A percentile compares a stretch with the other conserved stretches of the same genome.
These are phyloP conservation scores for Quercus gilva DNA, from an alignment of 306 rosid species.

Conservation along the genomic window DNA sequence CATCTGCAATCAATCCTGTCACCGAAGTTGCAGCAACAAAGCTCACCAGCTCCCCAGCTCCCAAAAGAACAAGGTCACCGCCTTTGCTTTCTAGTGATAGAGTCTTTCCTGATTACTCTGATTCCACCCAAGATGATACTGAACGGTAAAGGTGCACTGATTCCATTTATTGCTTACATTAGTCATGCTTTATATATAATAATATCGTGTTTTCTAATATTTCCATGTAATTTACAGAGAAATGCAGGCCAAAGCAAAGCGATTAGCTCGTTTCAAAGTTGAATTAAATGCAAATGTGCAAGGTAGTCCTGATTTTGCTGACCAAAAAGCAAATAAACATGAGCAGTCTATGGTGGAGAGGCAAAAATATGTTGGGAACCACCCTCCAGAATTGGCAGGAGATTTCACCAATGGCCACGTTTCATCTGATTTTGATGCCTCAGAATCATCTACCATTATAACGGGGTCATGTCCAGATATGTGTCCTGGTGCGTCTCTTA, in stretches of 20 bases:
- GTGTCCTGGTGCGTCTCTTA: slow-evolving; percentile 83
- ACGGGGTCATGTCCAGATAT: slow-evolving; percentile 83
- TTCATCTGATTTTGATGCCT: slow-evolving; percentile 53
- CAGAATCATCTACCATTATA: slow-evolving; percentile 55
- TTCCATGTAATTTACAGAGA: slow-evolving; percentile 51
- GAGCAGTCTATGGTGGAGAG: slow-evolving; percentile 36
- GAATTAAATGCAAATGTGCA: slow-evolving; percentile 61
- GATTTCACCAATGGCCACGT: slow-evolving; percentile 39
- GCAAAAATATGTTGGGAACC: slow-evolving; percentile 39
- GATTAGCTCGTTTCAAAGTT: slow-evolving; percentile 85
- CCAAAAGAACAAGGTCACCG: slow-evolving; percentile 86
- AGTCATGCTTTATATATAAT: background rate
- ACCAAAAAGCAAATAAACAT: slow-evolving; percentile 35
- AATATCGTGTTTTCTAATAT: slow-evolving; percentile 6
- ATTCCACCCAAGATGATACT: slow-evolving; percentile 49
- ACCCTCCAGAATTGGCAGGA: slow-evolving; percentile 41
- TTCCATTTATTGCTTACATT: slow-evolving; percentile 16
- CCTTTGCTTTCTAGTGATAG: slow-evolving; percentile 47
- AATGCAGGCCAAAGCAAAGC: slow-evolving; percentile 86
- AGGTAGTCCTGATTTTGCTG: slow-evolving; percentile 39
- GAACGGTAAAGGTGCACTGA: slow-evolving; percentile 58
- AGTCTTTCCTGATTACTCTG: slow-evolving; percentile 41
- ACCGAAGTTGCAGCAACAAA: slow-evolving; percentile 27
- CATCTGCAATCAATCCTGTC: slow-evolving; percentile 19
- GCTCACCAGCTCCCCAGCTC: slow-evolving; percentile 32